phyloP scores from a whole-genome alignment of 768 basidiomycete genomes.

The Boletus coccyginus region DNA sequence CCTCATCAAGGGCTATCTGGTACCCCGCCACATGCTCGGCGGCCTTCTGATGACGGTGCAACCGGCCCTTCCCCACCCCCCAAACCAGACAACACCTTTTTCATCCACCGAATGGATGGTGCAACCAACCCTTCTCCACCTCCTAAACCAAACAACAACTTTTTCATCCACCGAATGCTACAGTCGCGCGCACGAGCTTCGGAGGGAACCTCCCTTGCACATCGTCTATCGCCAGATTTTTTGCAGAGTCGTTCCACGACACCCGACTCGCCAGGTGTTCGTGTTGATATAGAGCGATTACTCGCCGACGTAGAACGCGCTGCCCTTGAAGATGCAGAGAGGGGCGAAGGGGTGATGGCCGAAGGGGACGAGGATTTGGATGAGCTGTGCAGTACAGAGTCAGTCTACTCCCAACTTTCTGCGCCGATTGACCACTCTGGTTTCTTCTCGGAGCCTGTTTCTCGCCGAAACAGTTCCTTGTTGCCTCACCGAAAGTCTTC shows the following conservation, averaged over 20 bases:
- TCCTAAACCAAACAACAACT: neutral
- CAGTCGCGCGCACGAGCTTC: conserved; percentile 21
- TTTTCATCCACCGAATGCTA: conserved; percentile 21
- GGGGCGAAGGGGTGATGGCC: neutral
- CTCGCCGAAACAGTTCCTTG: neutral
- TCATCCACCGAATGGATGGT: neutral
- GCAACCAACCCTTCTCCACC: neutral
- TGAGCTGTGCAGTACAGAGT: conserved; percentile 3
- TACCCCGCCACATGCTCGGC: neutral
- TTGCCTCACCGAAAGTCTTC: conserved; percentile 9
- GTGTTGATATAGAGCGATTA: conserved; percentile 6
- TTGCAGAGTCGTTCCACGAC: conserved; percentile 6
- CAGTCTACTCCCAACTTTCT: conserved; percentile 26
- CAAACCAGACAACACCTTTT: neutral
- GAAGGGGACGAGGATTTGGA: conserved; percentile 3
- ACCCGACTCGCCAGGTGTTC: neutral
- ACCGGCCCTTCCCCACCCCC: neutral
- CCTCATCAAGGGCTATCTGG: neutral
- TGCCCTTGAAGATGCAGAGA: conserved; percentile 14
- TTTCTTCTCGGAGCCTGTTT: neutral
- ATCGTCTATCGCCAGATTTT: conserved; percentile 1
- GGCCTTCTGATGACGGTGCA: neutral
- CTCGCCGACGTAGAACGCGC: conserved; percentile 16
- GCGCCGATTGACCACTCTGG: conserved; percentile 15
- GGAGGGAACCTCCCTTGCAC: neutral